Percentiles rank a stretch among this genome's conserved stretches.
These are phyloP conservation scores for Galerina sulciceps DNA, from an alignment of 768 basidiomycete species.

Conservation along the genomic window DNA sequence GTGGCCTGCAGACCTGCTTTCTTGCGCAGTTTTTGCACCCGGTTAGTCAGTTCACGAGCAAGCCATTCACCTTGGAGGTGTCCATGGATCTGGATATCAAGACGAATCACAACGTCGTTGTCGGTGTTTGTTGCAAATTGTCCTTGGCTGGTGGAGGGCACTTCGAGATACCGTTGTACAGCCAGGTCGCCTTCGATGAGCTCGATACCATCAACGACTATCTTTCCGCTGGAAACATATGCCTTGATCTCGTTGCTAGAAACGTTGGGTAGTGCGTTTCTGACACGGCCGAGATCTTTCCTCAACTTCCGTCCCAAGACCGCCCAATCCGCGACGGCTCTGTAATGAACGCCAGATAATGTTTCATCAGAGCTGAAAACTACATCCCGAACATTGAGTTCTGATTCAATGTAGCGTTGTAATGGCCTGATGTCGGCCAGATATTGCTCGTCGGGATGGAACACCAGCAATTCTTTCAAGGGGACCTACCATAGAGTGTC, in stretches of 20 bases:
- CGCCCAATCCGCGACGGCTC: constrained; percentile 93
- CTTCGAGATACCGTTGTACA: constrained; percentile 89
- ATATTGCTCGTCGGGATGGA: constrained; percentile 87
- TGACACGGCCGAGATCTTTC: constrained; percentile 88
- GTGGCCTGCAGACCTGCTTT: constrained; percentile 94
- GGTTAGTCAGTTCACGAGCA: constrained; percentile 87
- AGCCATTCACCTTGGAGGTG: constrained; percentile 90
- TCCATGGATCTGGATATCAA: constrained; percentile 87
- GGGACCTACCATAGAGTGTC: constrained; percentile 64
- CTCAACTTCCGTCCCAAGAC: constrained; percentile 92
- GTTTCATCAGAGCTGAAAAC: constrained; percentile 89
- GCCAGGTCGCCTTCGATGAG: constrained; percentile 90
- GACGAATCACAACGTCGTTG: constrained; percentile 91
- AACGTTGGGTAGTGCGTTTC: constrained; percentile 82
- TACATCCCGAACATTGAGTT: constrained; percentile 93
- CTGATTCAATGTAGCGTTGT: constrained; percentile 88
- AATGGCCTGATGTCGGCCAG: constrained; percentile 85
- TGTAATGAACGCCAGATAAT: constrained; percentile 86
- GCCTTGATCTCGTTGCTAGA: constrained; percentile 82
- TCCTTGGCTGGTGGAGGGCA: constrained; percentile 60
- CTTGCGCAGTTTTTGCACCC: constrained; percentile 94
- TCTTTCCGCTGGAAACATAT: constrained; percentile 74
- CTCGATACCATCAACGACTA: constrained; percentile 88
- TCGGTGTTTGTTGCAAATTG: constrained; percentile 87
- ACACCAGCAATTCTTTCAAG: constrained; percentile 88